Conservation (phyloP, 805 yeast genomes). For the Ogataea glucozyma region DNA sequence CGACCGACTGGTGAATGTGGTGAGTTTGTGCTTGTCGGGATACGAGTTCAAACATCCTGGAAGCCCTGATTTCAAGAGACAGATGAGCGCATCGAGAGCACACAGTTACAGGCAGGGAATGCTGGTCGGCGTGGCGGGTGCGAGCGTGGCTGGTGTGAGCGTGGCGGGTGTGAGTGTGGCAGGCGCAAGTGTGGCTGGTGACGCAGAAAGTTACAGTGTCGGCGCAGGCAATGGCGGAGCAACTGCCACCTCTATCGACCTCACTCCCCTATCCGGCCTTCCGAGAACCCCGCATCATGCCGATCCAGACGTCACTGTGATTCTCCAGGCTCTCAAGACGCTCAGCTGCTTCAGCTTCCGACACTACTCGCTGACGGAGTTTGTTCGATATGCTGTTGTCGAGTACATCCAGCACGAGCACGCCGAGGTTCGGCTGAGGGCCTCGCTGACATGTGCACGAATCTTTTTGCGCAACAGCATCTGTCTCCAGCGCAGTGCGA, state of each 20-base stretch:
- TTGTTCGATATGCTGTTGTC: conserved; percentile 83
- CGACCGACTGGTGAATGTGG: conserved; percentile 64
- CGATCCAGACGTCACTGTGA: conserved; percentile 41
- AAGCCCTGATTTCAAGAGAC: conserved; percentile 65
- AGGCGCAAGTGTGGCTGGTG: too few relatives aligned
- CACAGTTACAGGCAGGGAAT: conserved; percentile 74
- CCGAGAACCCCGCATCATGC: conserved; percentile 28
- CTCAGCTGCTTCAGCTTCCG: conserved; percentile 73
- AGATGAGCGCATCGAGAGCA: conserved; percentile 66
- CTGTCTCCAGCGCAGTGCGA: conserved; percentile 77
- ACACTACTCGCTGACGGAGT: conserved; percentile 77
- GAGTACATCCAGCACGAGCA: conserved; percentile 79
- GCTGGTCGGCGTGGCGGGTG: too few relatives aligned
- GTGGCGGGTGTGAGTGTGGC: too few relatives aligned
- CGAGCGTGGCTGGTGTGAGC: too few relatives aligned
- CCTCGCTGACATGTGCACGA: conserved; percentile 80
- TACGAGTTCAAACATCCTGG: conserved; percentile 82
- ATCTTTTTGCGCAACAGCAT: conserved; percentile 78
- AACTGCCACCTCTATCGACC: conserved; percentile 22
- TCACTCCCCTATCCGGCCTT: conserved; percentile 23
- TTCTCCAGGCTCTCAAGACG: conserved; percentile 79
- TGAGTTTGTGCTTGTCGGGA: conserved; percentile 80
- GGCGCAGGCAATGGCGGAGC: conserved; percentile 61
- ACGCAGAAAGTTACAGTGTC: too few relatives aligned
- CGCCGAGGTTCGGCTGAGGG: conserved; percentile 76